A percentile compares a stretch with the other conserved stretches of the same genome.
Evolutionary conservation across 2,329 filamentous ascomycete species (phyloP).

Genomic region (Sarocladium brachiariae): DNA sequence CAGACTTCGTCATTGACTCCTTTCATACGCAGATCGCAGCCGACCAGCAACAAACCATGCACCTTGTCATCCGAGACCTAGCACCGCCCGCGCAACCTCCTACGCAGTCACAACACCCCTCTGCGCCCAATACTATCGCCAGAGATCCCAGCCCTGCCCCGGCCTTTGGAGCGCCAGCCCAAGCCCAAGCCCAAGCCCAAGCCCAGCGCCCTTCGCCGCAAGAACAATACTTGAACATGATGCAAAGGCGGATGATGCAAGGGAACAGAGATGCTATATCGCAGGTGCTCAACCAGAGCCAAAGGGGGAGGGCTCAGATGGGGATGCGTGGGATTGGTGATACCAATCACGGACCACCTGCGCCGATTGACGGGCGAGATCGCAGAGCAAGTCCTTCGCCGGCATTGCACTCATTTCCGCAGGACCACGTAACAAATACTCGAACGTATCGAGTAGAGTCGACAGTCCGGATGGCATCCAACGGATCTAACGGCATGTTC

Average conservation of each 20-base stretch:
- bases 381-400: slow-evolving; percentile 25
- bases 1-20: slow-evolving; percentile 16
- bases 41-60: slow-evolving; percentile 43
- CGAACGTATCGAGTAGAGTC: slow-evolving; percentile 10
- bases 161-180: slow-evolving; percentile 17
- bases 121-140: slow-evolving; percentile 16
- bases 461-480: slow-evolving; percentile 21
- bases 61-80: slow-evolving; percentile 42
- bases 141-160: slow-evolving; percentile 22
- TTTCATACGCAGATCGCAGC: slow-evolving; percentile 30
- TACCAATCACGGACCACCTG: background rate
- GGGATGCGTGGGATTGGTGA: slow-evolving; percentile 36
- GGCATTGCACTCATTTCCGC: slow-evolving; percentile 23
- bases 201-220: slow-evolving; percentile 16
- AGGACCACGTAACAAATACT: slow-evolving; percentile 16
- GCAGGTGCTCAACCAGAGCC: slow-evolving; percentile 36
- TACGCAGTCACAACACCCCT: slow-evolving; percentile 12
- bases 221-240: slow-evolving; percentile 33
- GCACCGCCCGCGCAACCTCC: slow-evolving; percentile 22
- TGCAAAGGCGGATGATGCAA: slow-evolving; percentile 36
- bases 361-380: slow-evolving; percentile 7
- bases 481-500: slow-evolving; percentile 21
- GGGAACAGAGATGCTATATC: slow-evolving; percentile 40
- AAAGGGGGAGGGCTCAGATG: slow-evolving; percentile 32
- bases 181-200: slow-evolving; percentile 18